Evolutionary conservation across 768 basidiomycete species (phyloP).

Genomic region (Mrakia blollopis): DNA sequence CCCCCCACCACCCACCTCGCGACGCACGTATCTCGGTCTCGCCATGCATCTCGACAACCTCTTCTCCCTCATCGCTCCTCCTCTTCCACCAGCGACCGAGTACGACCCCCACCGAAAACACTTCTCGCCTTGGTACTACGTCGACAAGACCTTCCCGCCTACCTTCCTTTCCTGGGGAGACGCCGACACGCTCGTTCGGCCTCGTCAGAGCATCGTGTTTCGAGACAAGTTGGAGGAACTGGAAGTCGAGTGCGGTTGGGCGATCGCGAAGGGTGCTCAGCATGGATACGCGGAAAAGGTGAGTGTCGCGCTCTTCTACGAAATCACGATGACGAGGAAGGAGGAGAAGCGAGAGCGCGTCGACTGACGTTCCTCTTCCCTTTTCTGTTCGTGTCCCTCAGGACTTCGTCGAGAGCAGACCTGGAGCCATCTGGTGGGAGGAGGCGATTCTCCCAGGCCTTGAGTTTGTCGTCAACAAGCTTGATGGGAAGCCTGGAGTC

Average conservation of each 20-base stretch:
- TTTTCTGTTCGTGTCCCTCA: not conserved
- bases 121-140: slow-evolving; percentile 15
- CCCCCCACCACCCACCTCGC: not conserved
- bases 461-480: slow-evolving; percentile 15
- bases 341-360: not conserved
- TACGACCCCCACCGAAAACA: not conserved
- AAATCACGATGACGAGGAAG: no score
- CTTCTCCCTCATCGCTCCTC: slow-evolving; percentile 16
- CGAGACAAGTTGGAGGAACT: slow-evolving; percentile 12
- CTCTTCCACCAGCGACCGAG: not conserved
- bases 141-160: not conserved
- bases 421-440: slow-evolving; percentile 11
- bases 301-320: not conserved
- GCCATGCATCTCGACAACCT: slow-evolving; percentile 14
- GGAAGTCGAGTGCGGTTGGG: slow-evolving; percentile 14
- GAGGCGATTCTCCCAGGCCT: slow-evolving; percentile 3
- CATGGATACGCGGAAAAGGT: slow-evolving; percentile 26
- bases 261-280: not conserved
- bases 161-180: slow-evolving; percentile 24
- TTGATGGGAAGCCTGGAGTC: slow-evolving; percentile 1
- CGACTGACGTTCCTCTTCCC: not conserved
- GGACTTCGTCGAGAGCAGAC: slow-evolving; percentile 23
- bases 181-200: not conserved
- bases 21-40: slow-evolving; percentile 19
- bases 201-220: not conserved